Base-by-base conservation (phyloP, 1,284 basidiomycete genomes). In the Trichosporon asahii region DNA sequence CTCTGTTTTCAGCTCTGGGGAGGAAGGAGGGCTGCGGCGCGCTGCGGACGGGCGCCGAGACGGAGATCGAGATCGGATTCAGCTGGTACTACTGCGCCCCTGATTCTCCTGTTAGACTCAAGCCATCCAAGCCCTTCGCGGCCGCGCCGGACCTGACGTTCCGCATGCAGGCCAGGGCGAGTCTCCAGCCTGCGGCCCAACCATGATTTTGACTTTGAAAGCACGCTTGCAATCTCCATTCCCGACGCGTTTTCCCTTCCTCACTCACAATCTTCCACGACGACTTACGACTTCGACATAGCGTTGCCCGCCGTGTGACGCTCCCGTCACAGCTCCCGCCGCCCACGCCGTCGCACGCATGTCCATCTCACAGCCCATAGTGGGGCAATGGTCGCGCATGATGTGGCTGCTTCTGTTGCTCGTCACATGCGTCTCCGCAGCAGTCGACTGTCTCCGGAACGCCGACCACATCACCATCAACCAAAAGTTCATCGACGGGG, bases 401-500 rank as follows among this genome's bases (percentile, higher is more conserved):
- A 61, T 61, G 57, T 61, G 27, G 57, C 27, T 61, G 12, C 53
- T 67, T 29, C 70, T 33, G 18, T 15, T 76, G 64, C 53, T 74
- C 66, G 35, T 70, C 53, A 15, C 66, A 31, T 44, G 69, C 23
- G 65, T 75, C 46, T 60, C 75, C 29, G 68, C 72, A 14, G 15
- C 72, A 29, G 60, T 71, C n/a, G 57, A 67, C 21, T 83, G 81
- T 70, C 72, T 80, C 23, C 76, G 77, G 6, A 76, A 76, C 49
- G 81, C 80, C 65, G 80, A 82, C 71, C 75, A 78, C 68, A 73
- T 74, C 68, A 72, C 70, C 5, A 80, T 83, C 75, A 83, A 82
- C 70, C 76, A 78, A 67, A 74, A 77, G 64, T 80, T 83, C 74
- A 78, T 71, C n/a, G 78, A 80, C 40, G 81, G 83, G 29, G 84